Conservation (phyloP, 768 basidiomycete species). For the Termitomyces sp. region DNA sequence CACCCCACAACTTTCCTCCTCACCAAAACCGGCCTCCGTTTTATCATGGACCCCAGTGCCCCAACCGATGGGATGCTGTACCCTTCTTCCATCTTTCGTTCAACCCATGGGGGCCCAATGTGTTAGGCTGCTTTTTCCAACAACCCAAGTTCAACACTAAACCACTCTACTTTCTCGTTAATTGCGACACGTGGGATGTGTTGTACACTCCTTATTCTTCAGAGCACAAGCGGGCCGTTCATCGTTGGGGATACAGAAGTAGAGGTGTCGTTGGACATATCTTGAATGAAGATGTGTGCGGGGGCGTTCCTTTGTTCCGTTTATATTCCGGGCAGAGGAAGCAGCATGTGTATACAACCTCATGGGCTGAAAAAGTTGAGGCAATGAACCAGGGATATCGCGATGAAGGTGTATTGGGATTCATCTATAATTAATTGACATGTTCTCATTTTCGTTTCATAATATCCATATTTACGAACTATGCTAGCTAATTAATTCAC, state of each 20-base stretch:
- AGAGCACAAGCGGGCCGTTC: background rate
- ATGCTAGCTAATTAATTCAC: too few relatives aligned
- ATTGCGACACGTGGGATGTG: conserved; percentile 3
- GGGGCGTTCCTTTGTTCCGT: conserved; percentile 4
- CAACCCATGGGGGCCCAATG: background rate
- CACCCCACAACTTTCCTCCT: background rate
- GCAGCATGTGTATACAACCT: conserved; percentile 5
- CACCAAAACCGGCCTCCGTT: background rate
- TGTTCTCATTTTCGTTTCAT: too few relatives aligned
- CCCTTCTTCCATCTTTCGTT: conserved; percentile 1
- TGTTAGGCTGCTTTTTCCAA: conserved; percentile 1
- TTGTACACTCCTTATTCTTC: conserved; percentile 1
- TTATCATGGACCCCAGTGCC: background rate
- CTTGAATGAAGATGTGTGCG: background rate
- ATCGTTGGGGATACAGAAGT: conserved; percentile 2
- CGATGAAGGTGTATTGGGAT: background rate
- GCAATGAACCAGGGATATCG: background rate
- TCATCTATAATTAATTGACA: background rate
- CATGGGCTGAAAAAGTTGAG: background rate
- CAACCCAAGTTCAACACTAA: background rate
- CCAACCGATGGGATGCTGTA: background rate
- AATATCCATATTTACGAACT: too few relatives aligned
- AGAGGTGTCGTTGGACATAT: background rate
- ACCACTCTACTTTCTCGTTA: background rate
- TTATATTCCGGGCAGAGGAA: conserved; percentile 1